Evolutionary conservation across 768 basidiomycete species (phyloP).

Genomic region (Coprinopsis cinerea): DNA sequence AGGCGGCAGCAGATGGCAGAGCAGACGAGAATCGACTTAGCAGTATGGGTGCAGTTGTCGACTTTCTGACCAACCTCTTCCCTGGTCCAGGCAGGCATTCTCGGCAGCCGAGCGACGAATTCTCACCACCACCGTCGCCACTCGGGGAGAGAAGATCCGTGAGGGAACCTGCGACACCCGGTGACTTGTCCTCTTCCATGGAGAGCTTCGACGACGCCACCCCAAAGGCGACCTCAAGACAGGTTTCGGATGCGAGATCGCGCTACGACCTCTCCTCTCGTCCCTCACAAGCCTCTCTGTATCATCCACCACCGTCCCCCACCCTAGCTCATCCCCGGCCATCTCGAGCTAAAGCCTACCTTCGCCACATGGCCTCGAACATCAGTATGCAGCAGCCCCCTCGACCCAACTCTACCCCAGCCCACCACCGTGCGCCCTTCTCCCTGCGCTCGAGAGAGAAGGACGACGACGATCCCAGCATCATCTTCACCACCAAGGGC

Average conservation of each 20-base stretch:
- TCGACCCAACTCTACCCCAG: constrained; percentile 29
- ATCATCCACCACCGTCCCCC: constrained; percentile 16
- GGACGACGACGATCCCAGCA: constrained; percentile 8
- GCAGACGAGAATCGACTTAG: constrained; percentile 28
- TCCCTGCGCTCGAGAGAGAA: constrained; percentile 22
- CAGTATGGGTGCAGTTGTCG: constrained; percentile 59
- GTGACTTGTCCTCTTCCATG: constrained; percentile 27
- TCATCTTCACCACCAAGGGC: constrained; percentile 13
- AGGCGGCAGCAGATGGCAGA: constrained; percentile 22
- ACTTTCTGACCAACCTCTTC: constrained; percentile 60
- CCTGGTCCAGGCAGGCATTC: constrained; percentile 22
- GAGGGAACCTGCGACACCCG: constrained; percentile 8
- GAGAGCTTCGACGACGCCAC: constrained; percentile 27
- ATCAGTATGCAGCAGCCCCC: constrained; percentile 31
- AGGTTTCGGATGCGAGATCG: constrained; percentile 9
- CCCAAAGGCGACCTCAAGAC: constrained; percentile 12
- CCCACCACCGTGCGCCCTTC: constrained; percentile 22
- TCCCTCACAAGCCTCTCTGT: neutral
- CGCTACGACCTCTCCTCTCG: neutral
- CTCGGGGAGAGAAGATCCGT: neutral
- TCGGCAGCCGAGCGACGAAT: constrained; percentile 13
- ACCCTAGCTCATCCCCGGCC: constrained; percentile 30
- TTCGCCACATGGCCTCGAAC: constrained; percentile 69
- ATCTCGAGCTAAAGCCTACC: constrained; percentile 58
- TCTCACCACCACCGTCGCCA: constrained; percentile 7